A percentile compares a stretch with the other conserved stretches of the same genome.
phyloP scores from a whole-genome alignment of 2,329 filamentous ascomycete genomes.

The Dichotomopilus funicola region DNA sequence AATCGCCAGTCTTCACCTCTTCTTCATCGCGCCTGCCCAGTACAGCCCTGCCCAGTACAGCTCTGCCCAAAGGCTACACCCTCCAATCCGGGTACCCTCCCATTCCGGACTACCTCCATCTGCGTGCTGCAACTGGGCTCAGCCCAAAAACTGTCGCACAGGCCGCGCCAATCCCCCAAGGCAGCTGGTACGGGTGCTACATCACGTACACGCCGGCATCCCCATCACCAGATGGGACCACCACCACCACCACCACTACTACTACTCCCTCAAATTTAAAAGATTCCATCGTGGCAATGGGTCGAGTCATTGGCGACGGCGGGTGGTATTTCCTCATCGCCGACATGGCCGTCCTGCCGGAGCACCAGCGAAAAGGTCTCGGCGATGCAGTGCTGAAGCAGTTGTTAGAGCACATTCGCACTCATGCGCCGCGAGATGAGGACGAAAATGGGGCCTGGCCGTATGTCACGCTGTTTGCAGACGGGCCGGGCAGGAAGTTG shows the following conservation, averaged over 20 bases:
- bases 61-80: slow-evolving; percentile 30
- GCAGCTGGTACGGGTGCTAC: slow-evolving; percentile 40
- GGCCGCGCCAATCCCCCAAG: slow-evolving; percentile 29
- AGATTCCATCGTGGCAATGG: slow-evolving; percentile 38
- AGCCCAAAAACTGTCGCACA: slow-evolving; percentile 33
- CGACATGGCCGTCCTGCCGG: slow-evolving; percentile 44
- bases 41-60: neutral
- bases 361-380: slow-evolving; percentile 42
- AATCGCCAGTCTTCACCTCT: too few relatives aligned
- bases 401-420: slow-evolving; percentile 36
- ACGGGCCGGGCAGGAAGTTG: slow-evolving; percentile 37
- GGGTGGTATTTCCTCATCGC: slow-evolving; percentile 45
- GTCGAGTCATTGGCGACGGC: slow-evolving; percentile 44
- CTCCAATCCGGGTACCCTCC: slow-evolving; percentile 31
- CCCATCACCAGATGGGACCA: too few relatives aligned
- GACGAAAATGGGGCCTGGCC: slow-evolving; percentile 19
- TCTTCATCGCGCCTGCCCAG: too few relatives aligned
- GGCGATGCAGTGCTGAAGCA: slow-evolving; percentile 39
- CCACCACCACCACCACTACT: neutral
- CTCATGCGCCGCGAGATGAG: slow-evolving; percentile 31
- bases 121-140: slow-evolving; percentile 33
- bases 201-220: slow-evolving; percentile 24
- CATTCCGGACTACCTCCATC: slow-evolving; percentile 31
- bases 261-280: neutral
- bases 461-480: slow-evolving; percentile 41